phyloP scores from a whole-genome alignment of 257 asterid species.

The Nicotiana knightiana region DNA sequence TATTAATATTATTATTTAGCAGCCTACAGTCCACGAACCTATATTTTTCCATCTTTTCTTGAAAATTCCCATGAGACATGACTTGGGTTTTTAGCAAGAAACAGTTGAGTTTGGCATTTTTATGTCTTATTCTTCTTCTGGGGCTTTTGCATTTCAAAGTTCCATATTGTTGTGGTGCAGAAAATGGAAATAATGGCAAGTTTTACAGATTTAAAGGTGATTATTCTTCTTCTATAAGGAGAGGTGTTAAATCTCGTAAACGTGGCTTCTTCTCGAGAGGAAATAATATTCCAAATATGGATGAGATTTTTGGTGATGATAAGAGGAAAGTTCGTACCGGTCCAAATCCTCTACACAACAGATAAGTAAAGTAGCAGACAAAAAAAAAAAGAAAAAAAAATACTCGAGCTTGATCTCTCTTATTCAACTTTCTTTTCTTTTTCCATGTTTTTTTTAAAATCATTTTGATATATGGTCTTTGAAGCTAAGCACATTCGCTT shows the following conservation, averaged over 20 bases:
- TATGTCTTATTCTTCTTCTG: slow-evolving; percentile 34
- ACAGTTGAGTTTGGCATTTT: slow-evolving; percentile 22
- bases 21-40: neutral
- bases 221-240: slow-evolving; percentile 16
- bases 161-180: slow-evolving; percentile 31
- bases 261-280: slow-evolving; percentile 4
- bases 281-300: slow-evolving; percentile 13
- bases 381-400: neutral
- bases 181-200: slow-evolving; percentile 18
- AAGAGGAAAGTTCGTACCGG: slow-evolving; percentile 85
- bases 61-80: slow-evolving; percentile 13
- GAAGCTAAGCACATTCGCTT: neutral
- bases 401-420: slow-evolving; percentile 29
- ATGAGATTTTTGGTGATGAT: slow-evolving; percentile 47
- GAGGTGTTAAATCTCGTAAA: slow-evolving; percentile 21
- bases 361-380: slow-evolving; percentile 34
- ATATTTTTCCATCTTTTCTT: neutral
- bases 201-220: slow-evolving; percentile 27
- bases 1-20: neutral
- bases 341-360: slow-evolving; percentile 93
- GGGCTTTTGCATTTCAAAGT: slow-evolving; percentile 32
- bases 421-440: slow-evolving; percentile 17
- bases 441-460: neutral
- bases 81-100: slow-evolving; percentile 15
- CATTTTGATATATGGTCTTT: neutral